Percentiles rank a stretch among this genome's conserved stretches.
These are phyloP conservation scores for Mycena maculata DNA, from an alignment of 768 basidiomycete species.

Conservation along the genomic window DNA sequence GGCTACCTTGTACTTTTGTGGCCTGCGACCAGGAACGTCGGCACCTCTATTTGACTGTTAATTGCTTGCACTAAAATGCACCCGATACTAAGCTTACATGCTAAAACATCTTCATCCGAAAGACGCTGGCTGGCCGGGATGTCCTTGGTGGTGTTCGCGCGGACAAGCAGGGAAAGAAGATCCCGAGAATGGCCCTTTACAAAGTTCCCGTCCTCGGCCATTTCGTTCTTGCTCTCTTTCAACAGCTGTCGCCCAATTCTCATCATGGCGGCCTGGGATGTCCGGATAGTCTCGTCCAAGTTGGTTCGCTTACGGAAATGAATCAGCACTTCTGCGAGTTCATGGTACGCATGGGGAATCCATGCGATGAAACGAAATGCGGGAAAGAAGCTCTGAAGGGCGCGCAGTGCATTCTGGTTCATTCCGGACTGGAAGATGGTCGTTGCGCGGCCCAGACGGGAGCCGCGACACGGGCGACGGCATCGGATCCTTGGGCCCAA, in stretches of 20 bases:
- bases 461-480: slow-evolving; percentile 12
- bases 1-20: slow-evolving; percentile 56
- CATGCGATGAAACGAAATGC: slow-evolving; percentile 45
- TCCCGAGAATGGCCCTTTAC: slow-evolving; percentile 57
- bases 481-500: slow-evolving; percentile 17
- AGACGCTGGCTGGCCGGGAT: slow-evolving; percentile 64
- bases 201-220: slow-evolving; percentile 44
- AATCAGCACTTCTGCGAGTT: not conserved
- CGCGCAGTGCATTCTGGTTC: slow-evolving; percentile 42
- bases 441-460: slow-evolving; percentile 23
- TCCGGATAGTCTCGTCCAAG: slow-evolving; percentile 41
- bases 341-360: not conserved
- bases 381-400: slow-evolving; percentile 46
- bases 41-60: slow-evolving; percentile 56
- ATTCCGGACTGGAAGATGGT: slow-evolving; percentile 50
- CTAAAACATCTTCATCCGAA: slow-evolving; percentile 71
- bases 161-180: slow-evolving; percentile 68
- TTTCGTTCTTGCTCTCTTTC: slow-evolving; percentile 58
- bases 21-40: slow-evolving; percentile 70
- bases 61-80: not conserved
- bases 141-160: slow-evolving; percentile 74
- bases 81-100: slow-evolving; percentile 50
- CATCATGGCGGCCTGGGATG: slow-evolving; percentile 55
- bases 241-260: slow-evolving; percentile 64
- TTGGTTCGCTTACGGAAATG: slow-evolving; percentile 43